Base-by-base conservation (phyloP, 257 asterid species). In the Agastache rugosa region DNA sequence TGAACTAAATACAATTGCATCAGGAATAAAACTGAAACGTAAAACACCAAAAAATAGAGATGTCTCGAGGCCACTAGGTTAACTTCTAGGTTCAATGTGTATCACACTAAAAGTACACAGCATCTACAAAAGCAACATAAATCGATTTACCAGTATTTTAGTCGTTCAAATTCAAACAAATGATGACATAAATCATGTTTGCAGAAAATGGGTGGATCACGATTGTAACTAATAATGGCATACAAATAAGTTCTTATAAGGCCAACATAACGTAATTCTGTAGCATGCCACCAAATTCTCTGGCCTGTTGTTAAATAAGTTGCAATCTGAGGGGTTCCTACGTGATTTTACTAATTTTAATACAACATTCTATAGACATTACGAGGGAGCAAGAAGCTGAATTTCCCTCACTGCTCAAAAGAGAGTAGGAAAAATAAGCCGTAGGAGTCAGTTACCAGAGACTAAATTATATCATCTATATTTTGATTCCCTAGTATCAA, bases 21-120 rank as follows among this genome's bases (percentile, higher is more conserved):
- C 67, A 50, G 20, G 3, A 51, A 35, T 23, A 55, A 8, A 35
- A 27, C n/a, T 45, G 9, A 22, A 31, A 16, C 22, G 17, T 14
- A 29, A 20, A n/a, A 67, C 35, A 22, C 45, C 11, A 58, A 25
- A 63, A 48, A 56, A 45, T 70, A 31, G 39, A 25, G 10, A 69
- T 16, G 69, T 11, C 53, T 23, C 67, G 50, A 69, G n/a, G 75
- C 69, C 74, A 45, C 27, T 41, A 12, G 8, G 56, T 14, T 44
- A 48, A 25, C 71, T 63, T 39, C 27, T 19, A 50, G 17, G 62
- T 15, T 48, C 31, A 62, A 50, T 35, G 53, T 27, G 15, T 17
- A 42, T 17, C 25, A 45, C 23, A 11, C 37, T 37, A 16, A n/a
- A 50, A 55, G 22, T 39, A 25, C 65, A 34, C 7, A 10, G 60